Evolutionary conservation across 768 basidiomycete species (phyloP).

Genomic region (Russula compacta): DNA sequence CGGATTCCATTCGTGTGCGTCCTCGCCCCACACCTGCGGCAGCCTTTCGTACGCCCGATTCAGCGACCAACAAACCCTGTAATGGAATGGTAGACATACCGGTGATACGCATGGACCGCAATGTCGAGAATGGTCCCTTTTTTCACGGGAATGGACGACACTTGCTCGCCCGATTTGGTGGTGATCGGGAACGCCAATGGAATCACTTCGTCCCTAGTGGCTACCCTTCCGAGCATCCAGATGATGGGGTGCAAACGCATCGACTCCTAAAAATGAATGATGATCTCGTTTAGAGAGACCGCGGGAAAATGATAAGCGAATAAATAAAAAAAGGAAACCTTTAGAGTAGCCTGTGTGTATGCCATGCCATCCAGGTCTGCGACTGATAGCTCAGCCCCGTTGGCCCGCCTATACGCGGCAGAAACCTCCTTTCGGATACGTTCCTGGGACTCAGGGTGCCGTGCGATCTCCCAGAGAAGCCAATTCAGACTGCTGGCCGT

Average conservation of each 20-base stretch:
- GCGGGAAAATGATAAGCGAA: neutral
- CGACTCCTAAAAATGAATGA: neutral
- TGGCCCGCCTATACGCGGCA: neutral
- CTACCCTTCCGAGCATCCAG: conserved; percentile 6
- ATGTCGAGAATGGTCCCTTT: conserved; percentile 12
- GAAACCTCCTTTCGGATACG: conserved; percentile 17
- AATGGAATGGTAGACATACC: neutral
- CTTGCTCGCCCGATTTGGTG: conserved; percentile 8
- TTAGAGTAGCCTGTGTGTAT: conserved; percentile 10
- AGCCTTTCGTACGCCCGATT: neutral
- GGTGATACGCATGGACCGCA: conserved; percentile 3
- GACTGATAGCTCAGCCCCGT: neutral
- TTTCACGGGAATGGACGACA: conserved; percentile 11
- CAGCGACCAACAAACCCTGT: neutral
- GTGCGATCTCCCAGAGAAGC: conserved; percentile 20
- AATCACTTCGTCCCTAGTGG: conserved; percentile 4
- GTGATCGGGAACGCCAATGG: conserved; percentile 13
- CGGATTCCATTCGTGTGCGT: conserved; percentile 12
- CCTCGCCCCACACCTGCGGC: conserved; percentile 14
- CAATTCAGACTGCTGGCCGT: conserved; percentile 16
- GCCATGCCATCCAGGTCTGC: conserved; percentile 14
- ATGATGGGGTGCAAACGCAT: conserved; percentile 16
- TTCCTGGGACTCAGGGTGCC: conserved; percentile 14
- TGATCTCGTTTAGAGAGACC: neutral
- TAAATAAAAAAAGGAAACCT: neutral